These are phyloP conservation scores for Dioscorea cayenensis DNA, from an alignment of 116 monocot species.

Conservation along the genomic window DNA sequence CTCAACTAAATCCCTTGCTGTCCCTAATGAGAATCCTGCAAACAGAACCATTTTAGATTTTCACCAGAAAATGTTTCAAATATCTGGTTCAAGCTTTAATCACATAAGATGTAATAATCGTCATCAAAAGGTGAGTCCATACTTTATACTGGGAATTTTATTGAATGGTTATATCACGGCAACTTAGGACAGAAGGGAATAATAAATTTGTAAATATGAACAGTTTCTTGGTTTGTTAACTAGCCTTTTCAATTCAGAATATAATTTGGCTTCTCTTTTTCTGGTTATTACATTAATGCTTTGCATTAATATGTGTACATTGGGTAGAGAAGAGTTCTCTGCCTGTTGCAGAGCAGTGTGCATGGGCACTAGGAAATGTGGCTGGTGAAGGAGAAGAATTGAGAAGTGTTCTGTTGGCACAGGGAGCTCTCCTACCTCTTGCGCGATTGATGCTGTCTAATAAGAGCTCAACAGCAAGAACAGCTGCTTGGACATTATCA, in stretches of 20 bases:
- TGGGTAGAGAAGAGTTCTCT: conserved; percentile 77
- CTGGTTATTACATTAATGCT: not conserved
- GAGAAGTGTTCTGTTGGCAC: conserved; percentile 74
- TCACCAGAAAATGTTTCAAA: no score
- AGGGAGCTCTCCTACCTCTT: conserved; percentile 79
- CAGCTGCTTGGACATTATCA: conserved; percentile 91
- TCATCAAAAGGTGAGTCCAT: no score
- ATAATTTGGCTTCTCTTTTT: not conserved
- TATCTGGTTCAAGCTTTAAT: no score
- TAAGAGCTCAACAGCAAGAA: conserved; percentile 73
- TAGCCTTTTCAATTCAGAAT: not conserved
- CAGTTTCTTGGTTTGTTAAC: no score
- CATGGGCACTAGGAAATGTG: conserved; percentile 97
- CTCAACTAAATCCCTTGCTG: no score
- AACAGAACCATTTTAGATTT: no score
- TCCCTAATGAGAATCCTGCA: no score
- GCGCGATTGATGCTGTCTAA: conserved; percentile 73
- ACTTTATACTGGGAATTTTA: no score
- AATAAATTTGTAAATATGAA: no score
- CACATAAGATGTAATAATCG: no score
- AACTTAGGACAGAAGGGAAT: no score
- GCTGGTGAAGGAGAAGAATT: conserved; percentile 88
- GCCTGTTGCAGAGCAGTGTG: conserved; percentile 90
- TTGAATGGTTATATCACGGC: no score
- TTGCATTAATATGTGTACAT: conserved; percentile 13